Base-by-base conservation (phyloP, 108 stramenopile genomes). In the Conticribra weissflogii region DNA sequence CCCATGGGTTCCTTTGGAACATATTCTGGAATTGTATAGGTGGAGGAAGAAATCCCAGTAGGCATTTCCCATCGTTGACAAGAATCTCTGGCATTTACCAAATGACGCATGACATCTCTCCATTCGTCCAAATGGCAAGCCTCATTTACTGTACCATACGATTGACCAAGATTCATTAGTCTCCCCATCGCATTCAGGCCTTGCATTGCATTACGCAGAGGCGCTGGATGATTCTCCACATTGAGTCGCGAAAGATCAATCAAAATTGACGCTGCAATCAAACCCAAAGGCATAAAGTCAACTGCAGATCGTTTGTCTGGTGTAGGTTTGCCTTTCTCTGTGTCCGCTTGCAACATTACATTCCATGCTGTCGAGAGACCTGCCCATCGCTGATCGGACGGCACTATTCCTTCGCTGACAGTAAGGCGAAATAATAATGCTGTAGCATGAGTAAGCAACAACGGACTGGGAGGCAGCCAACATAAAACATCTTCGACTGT, bases 401-500 rank as follows among this genome's bases (percentile, higher is more conserved):
- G 49, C 17, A 78, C 61, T 17, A 94, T 67, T 7, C 84, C 86
- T 30, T 87, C 93, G 54, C 85, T 67, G 12, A 94, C 64, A 17
- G 93, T 94, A 9, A 94, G 59, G 23, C 90, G 88, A 9, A 91
- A 78, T 34, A 94, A 56, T 23, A 91, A 51, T 2, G 89, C 62
- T 33, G 90, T 94, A 19, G 93, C 89, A 46, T 91, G 84, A 0
- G 84, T 63, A 15, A 91, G 66, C 19, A 94, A 65, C 30, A 72
- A 62, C 5, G 90, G 90, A 9, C 87, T 89, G 9, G 93, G 93
- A 56, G 93, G 93, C 24, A 94, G 62, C 90, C 93, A 91, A 0
- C 88, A 88, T 32, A 94, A 66, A 15, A 86, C 83, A 60, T 91
- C 93, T 57, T 89, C 88, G 17, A 78, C 41, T 1, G 84, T 74